Evolutionary conservation across 2,329 filamentous ascomycete species (phyloP).

Genomic region (Cladophialophora psammophila): DNA sequence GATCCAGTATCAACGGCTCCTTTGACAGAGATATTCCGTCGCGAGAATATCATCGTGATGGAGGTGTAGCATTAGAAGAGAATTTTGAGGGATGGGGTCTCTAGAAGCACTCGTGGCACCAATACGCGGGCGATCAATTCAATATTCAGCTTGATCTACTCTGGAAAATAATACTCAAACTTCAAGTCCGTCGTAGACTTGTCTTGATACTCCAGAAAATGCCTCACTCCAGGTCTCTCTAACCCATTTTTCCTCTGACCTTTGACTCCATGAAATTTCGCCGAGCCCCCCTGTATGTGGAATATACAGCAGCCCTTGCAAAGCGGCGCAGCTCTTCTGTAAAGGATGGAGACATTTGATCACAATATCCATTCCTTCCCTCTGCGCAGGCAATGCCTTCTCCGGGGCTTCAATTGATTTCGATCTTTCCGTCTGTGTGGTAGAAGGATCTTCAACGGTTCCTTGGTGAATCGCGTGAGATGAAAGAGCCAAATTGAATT

Average conservation of each 20-base stretch:
- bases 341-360: not conserved
- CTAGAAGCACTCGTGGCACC: not conserved
- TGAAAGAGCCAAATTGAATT: not conserved
- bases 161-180: conserved; percentile 10
- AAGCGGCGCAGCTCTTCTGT: conserved; percentile 11
- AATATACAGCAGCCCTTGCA: conserved; percentile 24
- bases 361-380: not conserved
- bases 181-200: conserved; percentile 5
- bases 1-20: not conserved
- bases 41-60: not conserved
- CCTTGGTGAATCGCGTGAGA: not conserved
- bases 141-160: conserved; percentile 12
- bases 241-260: conserved; percentile 19
- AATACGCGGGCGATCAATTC: not conserved
- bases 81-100: not conserved
- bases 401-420: not conserved
- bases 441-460: not conserved
- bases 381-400: not conserved
- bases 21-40: not conserved
- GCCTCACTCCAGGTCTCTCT: conserved; percentile 26
- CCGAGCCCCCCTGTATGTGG: conserved; percentile 16
- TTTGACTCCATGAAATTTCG: conserved; percentile 31
- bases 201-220: conserved; percentile 26
- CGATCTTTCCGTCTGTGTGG: not conserved
- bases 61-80: not conserved